Evolutionary conservation across 306 rosid genomes (phyloP).

Genomic region (Cucurbita moschata): DNA sequence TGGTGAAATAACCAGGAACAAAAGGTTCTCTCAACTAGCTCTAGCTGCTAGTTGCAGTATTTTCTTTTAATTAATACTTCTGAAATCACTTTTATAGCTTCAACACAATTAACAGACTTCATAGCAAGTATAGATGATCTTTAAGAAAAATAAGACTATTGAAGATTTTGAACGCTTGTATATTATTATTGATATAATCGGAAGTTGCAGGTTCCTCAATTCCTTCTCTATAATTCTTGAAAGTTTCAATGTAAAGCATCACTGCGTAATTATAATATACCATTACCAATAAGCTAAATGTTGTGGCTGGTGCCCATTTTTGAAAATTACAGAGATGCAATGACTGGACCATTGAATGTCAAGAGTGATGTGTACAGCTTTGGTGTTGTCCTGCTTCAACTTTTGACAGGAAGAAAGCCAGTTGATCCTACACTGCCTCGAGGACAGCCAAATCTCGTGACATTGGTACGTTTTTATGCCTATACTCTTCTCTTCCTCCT

Average conservation of each 20-base stretch:
- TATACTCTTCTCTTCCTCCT: neutral
- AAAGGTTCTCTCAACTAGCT: neutral
- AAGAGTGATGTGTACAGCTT: conserved; percentile 86
- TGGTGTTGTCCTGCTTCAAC: conserved; percentile 86
- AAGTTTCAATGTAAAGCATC: neutral
- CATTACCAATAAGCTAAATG: neutral
- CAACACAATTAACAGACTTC: neutral
- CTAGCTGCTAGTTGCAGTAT: neutral
- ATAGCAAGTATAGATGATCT: neutral
- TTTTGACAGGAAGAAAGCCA: conserved; percentile 88
- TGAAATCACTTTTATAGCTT: neutral
- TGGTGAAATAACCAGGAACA: neutral
- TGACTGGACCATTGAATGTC: conserved; percentile 88
- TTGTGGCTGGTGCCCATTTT: neutral
- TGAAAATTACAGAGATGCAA: conserved; percentile 49
- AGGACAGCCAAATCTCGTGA: conserved; percentile 84
- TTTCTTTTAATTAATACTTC: neutral
- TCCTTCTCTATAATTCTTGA: neutral
- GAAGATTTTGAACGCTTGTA: neutral
- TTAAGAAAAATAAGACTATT: neutral
- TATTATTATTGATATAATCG: neutral
- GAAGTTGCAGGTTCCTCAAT: neutral
- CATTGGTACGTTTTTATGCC: conserved; percentile 47
- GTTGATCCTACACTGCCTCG: conserved; percentile 88
- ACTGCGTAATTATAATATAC: neutral